Base-by-base conservation (phyloP, 495 filamentous ascomycete genomes). In the Hyaloscypha hepaticicola region DNA sequence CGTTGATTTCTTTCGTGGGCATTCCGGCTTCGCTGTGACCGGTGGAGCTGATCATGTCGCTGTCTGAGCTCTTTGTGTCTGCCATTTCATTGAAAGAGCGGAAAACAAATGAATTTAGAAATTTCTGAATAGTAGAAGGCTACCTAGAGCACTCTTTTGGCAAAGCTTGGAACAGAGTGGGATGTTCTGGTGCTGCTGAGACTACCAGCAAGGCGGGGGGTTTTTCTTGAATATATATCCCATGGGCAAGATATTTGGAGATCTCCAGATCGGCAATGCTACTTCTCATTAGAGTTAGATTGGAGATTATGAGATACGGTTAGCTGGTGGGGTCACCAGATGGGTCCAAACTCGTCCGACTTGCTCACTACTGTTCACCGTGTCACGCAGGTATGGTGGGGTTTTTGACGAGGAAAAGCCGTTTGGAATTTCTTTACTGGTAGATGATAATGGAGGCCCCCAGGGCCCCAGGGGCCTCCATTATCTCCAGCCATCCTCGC, bases 41-140 rank as follows among this genome's bases (percentile, higher is more conserved):
- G 28, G 60, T 28, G 9, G 68, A 69, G 48, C 56, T 64, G 53
- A 69, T 60, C 19, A 55, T 57, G 48, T 67, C 61, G 24, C n/a
- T 25, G 11, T 64, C 61, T 11, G 60, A 31, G 45, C 27, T 22
- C 45, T 61, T 63, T 31, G 25, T 21, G 16, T 66, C 55, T n/a
- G 67, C 55, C 63, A 69, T 65, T 7, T 4, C 49, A 41, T 41
- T n/a, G 38, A 14, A 5, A 34, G 31, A 34, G 12, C 12, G 12
- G 31, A 5, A 34, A 34, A 5, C 31, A 34, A 34, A 34, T 34
- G 31, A 34, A 5, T 5, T 5, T 34, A 5, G 5, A 12, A 34
- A 34, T 34, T 34, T 5, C 12, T 5, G 12, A 34, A 12, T 12
- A 5, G 31, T 5, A 34, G 12, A 34, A 5, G 12, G 31, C 31